phyloP scores from a whole-genome alignment of 768 basidiomycete genomes.

The Crepidotus variabilis region DNA sequence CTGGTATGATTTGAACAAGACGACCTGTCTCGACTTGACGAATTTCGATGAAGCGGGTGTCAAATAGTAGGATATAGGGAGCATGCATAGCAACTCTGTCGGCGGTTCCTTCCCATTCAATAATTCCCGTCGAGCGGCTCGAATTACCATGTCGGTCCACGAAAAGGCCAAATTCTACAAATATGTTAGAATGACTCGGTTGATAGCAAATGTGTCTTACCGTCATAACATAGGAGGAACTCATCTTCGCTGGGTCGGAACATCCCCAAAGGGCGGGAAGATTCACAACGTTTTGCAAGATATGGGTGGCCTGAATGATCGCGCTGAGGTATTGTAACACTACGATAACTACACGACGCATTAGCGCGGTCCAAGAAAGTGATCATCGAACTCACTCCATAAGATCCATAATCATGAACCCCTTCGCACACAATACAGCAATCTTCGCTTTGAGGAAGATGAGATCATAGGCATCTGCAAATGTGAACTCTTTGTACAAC shows the following conservation, averaged over 20 bases:
- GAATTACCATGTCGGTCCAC: slow-evolving; percentile 92
- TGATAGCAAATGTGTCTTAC: slow-evolving; percentile 33
- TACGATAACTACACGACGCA: slow-evolving; percentile 56
- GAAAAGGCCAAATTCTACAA: slow-evolving; percentile 78
- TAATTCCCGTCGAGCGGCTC: slow-evolving; percentile 60
- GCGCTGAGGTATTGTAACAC: slow-evolving; percentile 82
- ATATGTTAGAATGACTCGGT: no score
- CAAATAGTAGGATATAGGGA: slow-evolving; percentile 86
- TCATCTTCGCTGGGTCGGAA: slow-evolving; percentile 85
- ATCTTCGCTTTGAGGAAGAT: slow-evolving; percentile 91
- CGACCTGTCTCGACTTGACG: slow-evolving; percentile 79
- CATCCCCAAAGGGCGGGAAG: slow-evolving; percentile 83
- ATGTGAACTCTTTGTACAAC: slow-evolving; percentile 82
- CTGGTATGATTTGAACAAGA: slow-evolving; percentile 78
- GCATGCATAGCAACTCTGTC: slow-evolving; percentile 87
- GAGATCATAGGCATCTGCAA: slow-evolving; percentile 83
- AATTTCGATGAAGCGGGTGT: slow-evolving; percentile 87
- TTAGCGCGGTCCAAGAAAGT: neutral
- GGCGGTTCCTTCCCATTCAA: slow-evolving; percentile 94
- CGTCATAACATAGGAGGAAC: slow-evolving; percentile 87
- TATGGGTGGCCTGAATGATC: slow-evolving; percentile 61
- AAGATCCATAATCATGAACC: slow-evolving; percentile 97
- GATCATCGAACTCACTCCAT: slow-evolving; percentile 57
- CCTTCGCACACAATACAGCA: slow-evolving; percentile 87
- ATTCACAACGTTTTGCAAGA: slow-evolving; percentile 77